Evolutionary conservation across 192 early-diverging fungal genomes (phyloP), one percentile per base, ranked within the genome.

Genomic region (Oehlia diaphana): DNA sequence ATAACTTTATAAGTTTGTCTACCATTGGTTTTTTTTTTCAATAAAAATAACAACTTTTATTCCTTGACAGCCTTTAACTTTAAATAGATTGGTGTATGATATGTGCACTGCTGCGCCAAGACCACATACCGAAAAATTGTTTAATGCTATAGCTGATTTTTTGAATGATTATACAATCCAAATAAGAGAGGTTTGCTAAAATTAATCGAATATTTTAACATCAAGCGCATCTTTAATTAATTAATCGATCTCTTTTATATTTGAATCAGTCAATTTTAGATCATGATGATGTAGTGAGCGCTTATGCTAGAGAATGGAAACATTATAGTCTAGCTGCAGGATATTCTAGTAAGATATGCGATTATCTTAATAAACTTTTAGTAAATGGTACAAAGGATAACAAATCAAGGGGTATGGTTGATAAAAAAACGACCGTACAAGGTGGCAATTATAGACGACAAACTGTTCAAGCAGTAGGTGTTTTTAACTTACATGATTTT

Each of bases 101-200:
- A 88, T 94, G 78, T 96, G 95, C 77, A 94, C 89, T 61, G 90
- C 93, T 49, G 81, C 87, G 26, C 95, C 95, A 42, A 89, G 90
- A 72, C 90, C 93, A 8, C 87, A 90, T 80, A 89, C 89, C 1
- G 91, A 93, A 58, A 78, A 72, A 69, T 85, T 95, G 23, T 94
- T 94, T 77, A 88, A 85, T 44, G 82, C 86, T 35, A 89, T 95
- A 21, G 90, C 89, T 1, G 85, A 92, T 8, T 94, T 93, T 80
- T 71, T 96, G 65, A 86, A 82, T 13, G 85, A 87, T 21, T 90
- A 92, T 79, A 87, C 88, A n/a, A 74, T 78, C 12, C 81, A 79
- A 28, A 77, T 89, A 23, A 77, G 86, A 73, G 81, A 84, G 88
- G 92, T 92, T 84, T 12, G 78, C 14, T 74, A 65, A 53, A 64